A percentile compares a stretch with the other conserved stretches of the same genome.
phyloP scores from a whole-genome alignment of 495 filamentous ascomycete genomes.

The Pyronema omphalodes region DNA sequence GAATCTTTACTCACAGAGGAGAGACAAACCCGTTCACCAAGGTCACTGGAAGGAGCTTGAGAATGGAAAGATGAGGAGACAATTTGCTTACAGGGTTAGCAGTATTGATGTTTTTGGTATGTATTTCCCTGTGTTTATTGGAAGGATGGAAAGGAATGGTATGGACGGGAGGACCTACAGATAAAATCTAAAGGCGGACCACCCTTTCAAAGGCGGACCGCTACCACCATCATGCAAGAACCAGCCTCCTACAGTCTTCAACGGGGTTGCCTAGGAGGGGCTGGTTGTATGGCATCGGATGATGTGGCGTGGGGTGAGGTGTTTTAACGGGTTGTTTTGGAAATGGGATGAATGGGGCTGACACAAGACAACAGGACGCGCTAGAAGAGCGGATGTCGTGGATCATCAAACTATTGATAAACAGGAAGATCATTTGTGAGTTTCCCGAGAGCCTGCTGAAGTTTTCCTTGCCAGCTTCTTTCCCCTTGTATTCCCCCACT shows the following conservation, averaged over 20 bases:
- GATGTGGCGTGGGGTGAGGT: too few species aligned
- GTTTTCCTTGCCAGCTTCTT: neutral
- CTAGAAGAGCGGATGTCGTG: conserved; percentile 39
- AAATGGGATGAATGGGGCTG: neutral
- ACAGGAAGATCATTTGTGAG: conserved; percentile 71
- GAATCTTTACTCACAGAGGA: conserved; percentile 68
- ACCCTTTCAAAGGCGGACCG: neutral
- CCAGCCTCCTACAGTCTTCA: too few species aligned
- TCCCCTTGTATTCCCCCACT: neutral
- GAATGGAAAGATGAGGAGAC: conserved; percentile 47
- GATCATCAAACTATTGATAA: conserved; percentile 86
- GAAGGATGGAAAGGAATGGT: too few species aligned
- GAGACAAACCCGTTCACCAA: conserved; percentile 61
- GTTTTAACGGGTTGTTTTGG: too few species aligned
- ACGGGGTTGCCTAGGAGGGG: too few species aligned
- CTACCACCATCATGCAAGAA: too few species aligned
- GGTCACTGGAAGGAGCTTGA: conserved; percentile 62
- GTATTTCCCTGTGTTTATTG: conserved; percentile 3
- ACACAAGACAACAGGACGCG: conserved; percentile 23
- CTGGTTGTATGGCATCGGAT: too few species aligned
- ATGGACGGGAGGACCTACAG: too few species aligned
- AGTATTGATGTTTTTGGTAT: conserved; percentile 45
- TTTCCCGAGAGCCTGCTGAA: neutral
- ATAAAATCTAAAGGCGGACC: neutral
- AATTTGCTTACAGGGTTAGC: conserved; percentile 64